Percentiles rank a stretch among this genome's conserved stretches.
phyloP scores from a whole-genome alignment of 148 eudicot species.

The Silene conica region DNA sequence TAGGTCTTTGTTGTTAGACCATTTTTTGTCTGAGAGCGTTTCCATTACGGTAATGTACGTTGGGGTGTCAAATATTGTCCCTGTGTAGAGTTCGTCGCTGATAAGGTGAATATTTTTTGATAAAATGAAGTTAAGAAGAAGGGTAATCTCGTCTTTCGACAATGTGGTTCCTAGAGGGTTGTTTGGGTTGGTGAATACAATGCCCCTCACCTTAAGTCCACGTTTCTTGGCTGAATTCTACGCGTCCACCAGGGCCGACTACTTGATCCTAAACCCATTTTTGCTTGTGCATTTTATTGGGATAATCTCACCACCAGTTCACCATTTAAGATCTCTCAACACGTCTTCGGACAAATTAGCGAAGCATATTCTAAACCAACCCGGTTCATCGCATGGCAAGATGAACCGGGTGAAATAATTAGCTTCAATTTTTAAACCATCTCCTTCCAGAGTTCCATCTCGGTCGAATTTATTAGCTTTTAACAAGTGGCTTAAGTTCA shows the following conservation, averaged over 20 bases:
- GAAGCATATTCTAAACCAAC: slow-evolving; percentile 77
- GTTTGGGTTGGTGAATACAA: too few species aligned
- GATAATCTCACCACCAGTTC: slow-evolving; percentile 66
- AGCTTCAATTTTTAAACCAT: slow-evolving; percentile 54
- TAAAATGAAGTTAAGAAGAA: too few species aligned
- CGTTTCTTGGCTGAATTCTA: slow-evolving; percentile 58
- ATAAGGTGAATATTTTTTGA: too few species aligned
- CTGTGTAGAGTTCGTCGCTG: too few species aligned
- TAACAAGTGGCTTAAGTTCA: slow-evolving; percentile 54
- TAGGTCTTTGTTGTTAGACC: too few species aligned
- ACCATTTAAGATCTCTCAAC: slow-evolving; percentile 68
- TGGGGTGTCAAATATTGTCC: too few species aligned
- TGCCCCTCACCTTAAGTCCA: too few species aligned
- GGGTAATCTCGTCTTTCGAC: too few species aligned
- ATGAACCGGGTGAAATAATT: slow-evolving; percentile 83
- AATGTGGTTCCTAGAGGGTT: too few species aligned
- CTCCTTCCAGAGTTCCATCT: slow-evolving; percentile 70
- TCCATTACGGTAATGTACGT: too few species aligned
- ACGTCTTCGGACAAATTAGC: slow-evolving; percentile 62
- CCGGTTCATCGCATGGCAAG: slow-evolving; percentile 73
- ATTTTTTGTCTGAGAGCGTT: too few species aligned
- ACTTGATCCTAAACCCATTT: slow-evolving; percentile 47
- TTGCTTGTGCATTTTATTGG: slow-evolving; percentile 59
- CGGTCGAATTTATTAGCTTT: slow-evolving; percentile 47
- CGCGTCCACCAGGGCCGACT: slow-evolving; percentile 56